A percentile compares a stretch with the other conserved stretches of the same genome.
Evolutionary conservation across 306 rosid genomes (phyloP).

Genomic region (Sechiopsis laciniata): DNA sequence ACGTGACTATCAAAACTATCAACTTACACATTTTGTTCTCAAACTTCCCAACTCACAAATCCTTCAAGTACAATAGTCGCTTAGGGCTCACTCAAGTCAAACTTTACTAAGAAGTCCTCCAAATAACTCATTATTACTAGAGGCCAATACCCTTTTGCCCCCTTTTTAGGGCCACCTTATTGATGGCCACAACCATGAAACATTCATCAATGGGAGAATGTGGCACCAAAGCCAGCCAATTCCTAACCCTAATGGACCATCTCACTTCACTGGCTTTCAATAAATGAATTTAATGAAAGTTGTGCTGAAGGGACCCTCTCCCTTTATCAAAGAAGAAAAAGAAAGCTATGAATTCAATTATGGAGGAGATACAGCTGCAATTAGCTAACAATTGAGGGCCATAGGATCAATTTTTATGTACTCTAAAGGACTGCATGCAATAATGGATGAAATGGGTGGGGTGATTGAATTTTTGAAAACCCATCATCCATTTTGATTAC

Average conservation of each 20-base stretch:
- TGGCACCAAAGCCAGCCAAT: slow-evolving; percentile 14
- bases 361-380: slow-evolving; percentile 6
- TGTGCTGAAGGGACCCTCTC: slow-evolving; percentile 4
- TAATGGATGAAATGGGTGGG: neutral
- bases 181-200: slow-evolving; percentile 2
- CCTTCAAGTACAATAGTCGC: neutral
- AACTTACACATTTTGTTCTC: neutral
- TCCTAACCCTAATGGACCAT: neutral
- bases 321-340: neutral
- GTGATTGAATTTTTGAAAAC: neutral
- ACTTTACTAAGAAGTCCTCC: neutral
- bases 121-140: neutral
- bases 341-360: neutral
- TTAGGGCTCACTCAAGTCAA: neutral
- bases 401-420: slow-evolving; percentile 7
- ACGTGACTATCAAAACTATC: neutral
- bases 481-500: neutral
- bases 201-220: neutral
- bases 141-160: neutral
- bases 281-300: neutral
- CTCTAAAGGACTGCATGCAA: slow-evolving; percentile 11
- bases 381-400: slow-evolving; percentile 12
- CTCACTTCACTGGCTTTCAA: neutral
- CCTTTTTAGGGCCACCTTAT: neutral
- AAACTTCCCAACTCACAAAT: neutral